Base-by-base conservation (phyloP, 2,329 filamentous ascomycete genomes). In the Penicillium hordei region DNA sequence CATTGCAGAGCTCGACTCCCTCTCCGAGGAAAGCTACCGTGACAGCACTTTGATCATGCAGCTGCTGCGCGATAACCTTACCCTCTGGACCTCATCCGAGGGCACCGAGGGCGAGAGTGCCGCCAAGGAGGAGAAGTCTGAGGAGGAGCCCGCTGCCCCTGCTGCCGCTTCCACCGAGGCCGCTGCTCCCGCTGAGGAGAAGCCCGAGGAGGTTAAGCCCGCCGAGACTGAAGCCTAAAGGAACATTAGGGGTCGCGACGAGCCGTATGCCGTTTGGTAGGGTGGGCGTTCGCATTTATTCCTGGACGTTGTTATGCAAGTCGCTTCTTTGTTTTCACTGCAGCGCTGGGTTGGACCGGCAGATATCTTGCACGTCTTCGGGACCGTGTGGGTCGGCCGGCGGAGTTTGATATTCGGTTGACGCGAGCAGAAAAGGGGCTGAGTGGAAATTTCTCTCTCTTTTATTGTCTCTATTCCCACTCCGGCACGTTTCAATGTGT, bases 11-110 rank as follows among this genome's bases (percentile, higher is more conserved):
- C 91, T 97, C 71, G 93, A 97, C 84, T 96, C 92, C 51, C 85
- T 97, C 66, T 96, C 91, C 60, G 93, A 97, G 84, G 93, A 97
- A 83, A 96, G 91, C 60, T 97, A 97, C 89, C 91, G 93, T 75
- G 93, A 97, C 82, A 96, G 92, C 87, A 97, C 93, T 60, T 87
- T 97, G 72, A 97, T 97, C 84, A 97, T 97, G 93, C 93, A 97
- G 85, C 86, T 97, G 63, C 89, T 97, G 78, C 91, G 93, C 76
- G 93, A 97, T 84, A 97, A 97, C 86, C 85, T 97, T 65, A 97
- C 93, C 67, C 89, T 97, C 79, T 97, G 93, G 93, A 97, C 93
- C 70, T 97, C 93, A 69, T 95, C 92, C 60, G 93, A 96, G 76
- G 90, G 86, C 70, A 87, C 83, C 71, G 93, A 96, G 78, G 69